These are phyloP conservation scores for Meripilus lineatus DNA, from an alignment of 1,284 basidiomycete species.

Conservation along the genomic window DNA sequence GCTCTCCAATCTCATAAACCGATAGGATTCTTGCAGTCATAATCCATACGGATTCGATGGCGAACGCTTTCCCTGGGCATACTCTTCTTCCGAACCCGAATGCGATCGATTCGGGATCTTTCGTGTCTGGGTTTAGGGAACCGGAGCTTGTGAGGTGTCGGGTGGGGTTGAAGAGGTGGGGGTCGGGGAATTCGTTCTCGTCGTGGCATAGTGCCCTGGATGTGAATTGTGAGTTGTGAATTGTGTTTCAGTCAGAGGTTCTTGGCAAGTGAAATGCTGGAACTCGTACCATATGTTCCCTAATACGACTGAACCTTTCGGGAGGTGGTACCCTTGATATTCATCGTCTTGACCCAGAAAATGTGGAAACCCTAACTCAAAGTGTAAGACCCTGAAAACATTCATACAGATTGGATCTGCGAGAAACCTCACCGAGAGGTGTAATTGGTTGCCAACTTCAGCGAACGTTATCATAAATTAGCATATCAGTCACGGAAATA, in stretches of 20 bases:
- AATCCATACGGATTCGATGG: too few relatives aligned
- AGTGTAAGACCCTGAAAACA: too few relatives aligned
- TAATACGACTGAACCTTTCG: background rate
- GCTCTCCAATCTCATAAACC: too few relatives aligned
- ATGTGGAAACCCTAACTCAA: background rate
- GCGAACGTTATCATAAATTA: too few relatives aligned
- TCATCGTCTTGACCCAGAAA: background rate
- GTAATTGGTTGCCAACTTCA: too few relatives aligned
- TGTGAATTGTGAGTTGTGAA: slow-evolving; percentile 10
- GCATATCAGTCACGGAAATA: background rate
- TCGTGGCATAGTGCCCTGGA: slow-evolving; percentile 1
- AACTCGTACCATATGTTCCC: slow-evolving; percentile 1
- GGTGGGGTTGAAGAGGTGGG: background rate
- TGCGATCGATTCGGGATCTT: slow-evolving; percentile 10
- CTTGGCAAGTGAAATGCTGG: background rate
- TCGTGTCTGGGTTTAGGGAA: background rate
- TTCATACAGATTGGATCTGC: too few relatives aligned
- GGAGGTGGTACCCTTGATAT: slow-evolving; percentile 4
- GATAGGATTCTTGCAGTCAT: too few relatives aligned
- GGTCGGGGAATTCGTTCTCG: background rate
- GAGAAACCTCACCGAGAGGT: slow-evolving; percentile 25
- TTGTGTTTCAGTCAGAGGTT: background rate
- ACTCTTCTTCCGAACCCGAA: slow-evolving; percentile 16
- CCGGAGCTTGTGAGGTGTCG: slow-evolving; percentile 5
- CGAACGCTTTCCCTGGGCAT: too few relatives aligned